Conservation (phyloP, 2,329 filamentous ascomycete genomes). For the Trichoderma asperellum region DNA sequence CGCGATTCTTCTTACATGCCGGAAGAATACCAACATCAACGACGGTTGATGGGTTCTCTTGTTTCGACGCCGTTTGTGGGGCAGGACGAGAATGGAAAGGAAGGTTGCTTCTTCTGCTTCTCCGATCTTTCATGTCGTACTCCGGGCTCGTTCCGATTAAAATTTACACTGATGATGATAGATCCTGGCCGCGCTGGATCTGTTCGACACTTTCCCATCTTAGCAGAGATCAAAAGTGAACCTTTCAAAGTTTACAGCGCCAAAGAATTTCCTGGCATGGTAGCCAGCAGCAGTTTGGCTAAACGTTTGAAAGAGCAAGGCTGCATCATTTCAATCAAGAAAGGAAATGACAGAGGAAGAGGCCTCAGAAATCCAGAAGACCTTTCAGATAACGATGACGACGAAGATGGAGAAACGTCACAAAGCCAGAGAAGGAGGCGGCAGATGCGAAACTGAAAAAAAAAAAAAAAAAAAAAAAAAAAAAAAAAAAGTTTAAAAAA, state of each 20-base stretch:
- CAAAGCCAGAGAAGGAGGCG: conserved; percentile 30
- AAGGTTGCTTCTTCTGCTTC: conserved; percentile 86
- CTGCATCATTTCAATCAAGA: conserved; percentile 84
- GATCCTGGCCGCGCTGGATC: conserved; percentile 61
- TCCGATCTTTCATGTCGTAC: conserved; percentile 80
- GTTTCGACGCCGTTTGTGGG: conserved; percentile 78
- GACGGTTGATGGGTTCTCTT: conserved; percentile 77
- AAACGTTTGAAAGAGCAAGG: conserved; percentile 77
- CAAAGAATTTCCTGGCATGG: conserved; percentile 86
- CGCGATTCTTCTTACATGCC: conserved; percentile 73
- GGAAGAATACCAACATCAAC: conserved; percentile 71
- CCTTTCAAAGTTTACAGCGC: conserved; percentile 81
- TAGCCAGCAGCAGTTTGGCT: conserved; percentile 73
- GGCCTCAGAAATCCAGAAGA: conserved; percentile 29
- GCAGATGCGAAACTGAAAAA: conserved; percentile 27
- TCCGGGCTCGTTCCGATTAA: conserved; percentile 73
- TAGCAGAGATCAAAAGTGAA: conserved; percentile 63
- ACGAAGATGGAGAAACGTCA: conserved; percentile 29
- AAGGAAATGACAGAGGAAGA: conserved; percentile 58
- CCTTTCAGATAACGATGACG: conserved; percentile 31
- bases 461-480: conserved; percentile 30
- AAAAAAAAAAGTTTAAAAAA: conserved; percentile 29
- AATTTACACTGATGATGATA: conserved; percentile 73
- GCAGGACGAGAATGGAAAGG: conserved; percentile 70
- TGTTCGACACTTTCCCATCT: conserved; percentile 52